phyloP scores from a whole-genome alignment of 1,139 yeast species.

The Blastobotrys ciferrii region DNA sequence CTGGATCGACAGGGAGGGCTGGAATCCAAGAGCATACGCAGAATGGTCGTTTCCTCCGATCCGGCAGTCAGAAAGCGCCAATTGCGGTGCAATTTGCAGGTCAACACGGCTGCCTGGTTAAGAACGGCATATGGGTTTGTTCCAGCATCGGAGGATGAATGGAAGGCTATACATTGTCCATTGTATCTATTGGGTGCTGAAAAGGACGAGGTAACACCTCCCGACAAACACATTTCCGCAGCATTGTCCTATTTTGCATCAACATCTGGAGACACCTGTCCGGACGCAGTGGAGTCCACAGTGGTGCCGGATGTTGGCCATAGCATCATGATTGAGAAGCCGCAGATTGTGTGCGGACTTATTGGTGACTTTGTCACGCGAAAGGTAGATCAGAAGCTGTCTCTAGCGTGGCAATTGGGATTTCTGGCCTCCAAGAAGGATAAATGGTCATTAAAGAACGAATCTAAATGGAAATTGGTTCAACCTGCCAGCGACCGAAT shows the following conservation, averaged over 20 bases:
- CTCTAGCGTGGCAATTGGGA: slow-evolving; percentile 63
- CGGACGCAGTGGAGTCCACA: slow-evolving; percentile 24
- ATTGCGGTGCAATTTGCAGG: slow-evolving; percentile 69
- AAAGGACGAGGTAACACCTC: slow-evolving; percentile 57
- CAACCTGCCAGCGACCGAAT: slow-evolving; percentile 47
- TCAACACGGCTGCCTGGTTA: slow-evolving; percentile 54
- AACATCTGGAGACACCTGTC: slow-evolving; percentile 17
- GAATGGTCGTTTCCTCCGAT: slow-evolving; percentile 45
- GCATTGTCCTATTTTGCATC: slow-evolving; percentile 28
- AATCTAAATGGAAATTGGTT: slow-evolving; percentile 64
- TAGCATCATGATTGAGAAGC: slow-evolving; percentile 60
- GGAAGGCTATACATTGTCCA: slow-evolving; percentile 36
- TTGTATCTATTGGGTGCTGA: slow-evolving; percentile 58
- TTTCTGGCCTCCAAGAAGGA: slow-evolving; percentile 52
- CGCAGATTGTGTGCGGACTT: slow-evolving; percentile 63
- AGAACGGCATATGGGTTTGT: slow-evolving; percentile 52
- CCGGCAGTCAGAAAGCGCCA: slow-evolving; percentile 50
- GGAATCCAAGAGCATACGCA: slow-evolving; percentile 52
- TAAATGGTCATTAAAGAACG: slow-evolving; percentile 79
- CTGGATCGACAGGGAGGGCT: slow-evolving; percentile 65
- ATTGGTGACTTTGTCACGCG: slow-evolving; percentile 56
- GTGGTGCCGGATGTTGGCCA: slow-evolving; percentile 61
- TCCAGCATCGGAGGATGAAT: slow-evolving; percentile 46
- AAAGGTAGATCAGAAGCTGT: slow-evolving; percentile 45
- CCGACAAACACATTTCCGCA: slow-evolving; percentile 32